Evolutionary conservation across 257 asterid species (phyloP).

Genomic region (Ballota nigra): DNA sequence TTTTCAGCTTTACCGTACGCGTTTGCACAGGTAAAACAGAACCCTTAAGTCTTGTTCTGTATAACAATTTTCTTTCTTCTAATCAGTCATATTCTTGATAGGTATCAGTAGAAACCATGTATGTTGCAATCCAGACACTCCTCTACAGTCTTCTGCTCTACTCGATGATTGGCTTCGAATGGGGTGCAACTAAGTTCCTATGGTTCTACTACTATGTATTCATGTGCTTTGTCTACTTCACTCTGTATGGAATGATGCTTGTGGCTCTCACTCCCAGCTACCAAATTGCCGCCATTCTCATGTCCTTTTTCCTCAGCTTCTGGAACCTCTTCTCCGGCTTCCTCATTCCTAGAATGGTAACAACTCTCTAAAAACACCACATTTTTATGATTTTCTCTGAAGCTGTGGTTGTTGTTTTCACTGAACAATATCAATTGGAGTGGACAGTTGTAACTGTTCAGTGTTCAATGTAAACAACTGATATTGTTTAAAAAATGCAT

Average conservation of each 20-base stretch:
- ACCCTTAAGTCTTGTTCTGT: not conserved
- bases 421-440: too few relatives aligned
- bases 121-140: slow-evolving; percentile 33
- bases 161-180: slow-evolving; percentile 35
- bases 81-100: slow-evolving; percentile 16
- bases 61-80: not conserved
- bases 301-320: slow-evolving; percentile 71
- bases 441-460: too few relatives aligned
- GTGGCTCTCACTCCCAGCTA: slow-evolving; percentile 72
- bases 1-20: slow-evolving; percentile 67
- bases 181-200: slow-evolving; percentile 47
- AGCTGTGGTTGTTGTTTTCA: too few relatives aligned
- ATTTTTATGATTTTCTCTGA: not conserved
- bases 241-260: slow-evolving; percentile 34
- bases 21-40: slow-evolving; percentile 57
- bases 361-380: not conserved
- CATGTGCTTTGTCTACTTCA: slow-evolving; percentile 43
- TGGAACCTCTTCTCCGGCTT: slow-evolving; percentile 76
- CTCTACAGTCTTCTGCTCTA: slow-evolving; percentile 35
- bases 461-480: too few relatives aligned
- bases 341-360: slow-evolving; percentile 68
- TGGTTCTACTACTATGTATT: slow-evolving; percentile 44
- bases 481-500: too few relatives aligned
- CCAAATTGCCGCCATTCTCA: slow-evolving; percentile 60
- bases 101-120: slow-evolving; percentile 59